Conservation (phyloP, 176 grass and related monocot genomes). For the Panicum miliaceum region DNA sequence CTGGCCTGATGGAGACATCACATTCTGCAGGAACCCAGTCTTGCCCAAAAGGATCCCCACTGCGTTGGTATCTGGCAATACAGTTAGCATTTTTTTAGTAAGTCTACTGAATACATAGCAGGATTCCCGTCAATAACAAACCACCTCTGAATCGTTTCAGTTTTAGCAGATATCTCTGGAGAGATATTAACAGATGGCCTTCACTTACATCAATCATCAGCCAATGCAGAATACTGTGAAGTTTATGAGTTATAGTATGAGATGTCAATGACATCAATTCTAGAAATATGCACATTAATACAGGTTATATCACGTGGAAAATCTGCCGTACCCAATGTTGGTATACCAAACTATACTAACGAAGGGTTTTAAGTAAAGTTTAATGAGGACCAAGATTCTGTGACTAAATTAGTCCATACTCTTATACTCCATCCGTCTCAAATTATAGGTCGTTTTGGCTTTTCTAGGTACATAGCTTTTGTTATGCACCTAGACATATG, state of each 20-base stretch:
- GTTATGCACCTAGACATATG: no score
- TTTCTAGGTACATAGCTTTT: no score
- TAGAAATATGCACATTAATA: background rate
- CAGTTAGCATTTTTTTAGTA: slow-evolving; percentile 18
- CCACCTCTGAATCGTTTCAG: background rate
- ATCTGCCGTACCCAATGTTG: background rate
- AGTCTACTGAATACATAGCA: background rate
- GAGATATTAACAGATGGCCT: background rate
- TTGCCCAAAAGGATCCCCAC: slow-evolving; percentile 72
- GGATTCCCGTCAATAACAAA: background rate
- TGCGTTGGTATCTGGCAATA: slow-evolving; percentile 56
- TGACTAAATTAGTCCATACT: background rate
- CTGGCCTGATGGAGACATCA: slow-evolving; percentile 87
- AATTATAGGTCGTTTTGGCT: no score
- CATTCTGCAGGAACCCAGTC: slow-evolving; percentile 98
- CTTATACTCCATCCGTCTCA: background rate
- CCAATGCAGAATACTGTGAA: slow-evolving; percentile 2
- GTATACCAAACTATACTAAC: slow-evolving; percentile 20
- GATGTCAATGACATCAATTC: slow-evolving; percentile 15
- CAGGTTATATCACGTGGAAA: background rate
- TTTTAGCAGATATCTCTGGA: background rate
- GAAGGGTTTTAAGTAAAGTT: background rate
- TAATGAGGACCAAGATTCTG: background rate
- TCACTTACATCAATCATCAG: slow-evolving; percentile 15
- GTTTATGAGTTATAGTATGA: background rate